These are phyloP conservation scores for Cladosporium halotolerans DNA, from an alignment of 2,329 filamentous ascomycete genomes.

Conservation along the genomic window DNA sequence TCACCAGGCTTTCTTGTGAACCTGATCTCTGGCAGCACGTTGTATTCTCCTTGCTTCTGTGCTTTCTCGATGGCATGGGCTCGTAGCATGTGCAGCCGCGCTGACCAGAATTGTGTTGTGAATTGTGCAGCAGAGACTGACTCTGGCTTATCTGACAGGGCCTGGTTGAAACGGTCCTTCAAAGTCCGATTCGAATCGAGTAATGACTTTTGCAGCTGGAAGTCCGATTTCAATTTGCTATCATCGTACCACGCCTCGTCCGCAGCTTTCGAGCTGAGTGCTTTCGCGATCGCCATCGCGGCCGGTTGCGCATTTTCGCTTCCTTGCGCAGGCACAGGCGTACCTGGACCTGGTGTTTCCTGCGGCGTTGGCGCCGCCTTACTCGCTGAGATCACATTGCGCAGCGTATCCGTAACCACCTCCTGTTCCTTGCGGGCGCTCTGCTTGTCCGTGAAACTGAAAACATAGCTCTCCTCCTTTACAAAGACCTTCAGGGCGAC, in stretches of 20 bases:
- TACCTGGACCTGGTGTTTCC: conserved; percentile 17
- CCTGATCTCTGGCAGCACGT: conserved; percentile 85
- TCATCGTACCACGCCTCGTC: conserved; percentile 73
- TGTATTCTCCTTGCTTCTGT: conserved; percentile 85
- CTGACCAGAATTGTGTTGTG: conserved; percentile 91
- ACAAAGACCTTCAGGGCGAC: conserved; percentile 92
- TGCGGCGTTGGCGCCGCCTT: conserved; percentile 44
- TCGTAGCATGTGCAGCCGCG: conserved; percentile 74
- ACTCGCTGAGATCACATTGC: conserved; percentile 64
- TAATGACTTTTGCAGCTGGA: conserved; percentile 78
- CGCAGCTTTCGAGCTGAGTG: conserved; percentile 47
- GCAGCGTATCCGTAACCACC: conserved; percentile 73
- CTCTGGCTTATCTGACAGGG: conserved; percentile 74
- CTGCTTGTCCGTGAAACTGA: conserved; percentile 75
- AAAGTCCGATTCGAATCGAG: conserved; percentile 70
- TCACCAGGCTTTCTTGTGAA: conserved; percentile 26
- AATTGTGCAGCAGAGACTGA: conserved; percentile 75
- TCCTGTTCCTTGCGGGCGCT: conserved; percentile 80
- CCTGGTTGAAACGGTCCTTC: conserved; percentile 80
- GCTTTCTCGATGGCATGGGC: conserved; percentile 83
- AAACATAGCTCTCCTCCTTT: conserved; percentile 70
- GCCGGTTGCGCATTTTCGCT: conserved; percentile 45
- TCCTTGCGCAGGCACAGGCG: conserved; percentile 17
- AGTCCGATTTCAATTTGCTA: conserved; percentile 66
- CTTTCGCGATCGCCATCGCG: conserved; percentile 71